Conservation (phyloP, 306 rosid genomes). For the Oxytropis ochrocephala region DNA sequence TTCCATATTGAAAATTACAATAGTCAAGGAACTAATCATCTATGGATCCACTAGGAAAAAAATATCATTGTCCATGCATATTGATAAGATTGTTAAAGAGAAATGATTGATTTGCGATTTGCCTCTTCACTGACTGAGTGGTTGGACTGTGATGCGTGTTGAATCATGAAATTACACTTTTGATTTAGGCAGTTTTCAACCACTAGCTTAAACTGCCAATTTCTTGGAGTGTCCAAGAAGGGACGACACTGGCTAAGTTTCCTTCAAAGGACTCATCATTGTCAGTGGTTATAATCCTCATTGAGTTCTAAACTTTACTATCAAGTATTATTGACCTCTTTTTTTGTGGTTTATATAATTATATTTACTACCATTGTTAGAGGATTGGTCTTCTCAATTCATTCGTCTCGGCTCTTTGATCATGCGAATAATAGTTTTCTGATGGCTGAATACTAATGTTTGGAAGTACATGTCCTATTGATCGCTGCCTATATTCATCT, state of each 20-base stretch:
- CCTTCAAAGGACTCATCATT: constrained; percentile 3
- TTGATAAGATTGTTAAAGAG: neutral
- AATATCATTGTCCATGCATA: constrained; percentile 1
- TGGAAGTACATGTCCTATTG: neutral
- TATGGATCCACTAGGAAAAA: neutral
- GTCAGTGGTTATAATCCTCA: constrained; percentile 1
- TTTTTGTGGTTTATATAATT: neutral
- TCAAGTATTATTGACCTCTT: neutral
- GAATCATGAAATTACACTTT: neutral
- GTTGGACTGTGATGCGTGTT: neutral
- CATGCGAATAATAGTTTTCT: neutral
- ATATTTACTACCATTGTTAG: neutral
- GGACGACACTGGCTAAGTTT: neutral
- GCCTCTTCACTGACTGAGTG: neutral
- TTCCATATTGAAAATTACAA: neutral
- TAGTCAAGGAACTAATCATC: neutral
- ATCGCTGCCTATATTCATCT: neutral
- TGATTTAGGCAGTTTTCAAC: neutral
- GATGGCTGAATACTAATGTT: neutral
- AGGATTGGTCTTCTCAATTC: neutral
- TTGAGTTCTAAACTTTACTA: neutral
- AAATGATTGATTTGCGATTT: neutral
- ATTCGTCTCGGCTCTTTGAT: constrained; percentile 7
- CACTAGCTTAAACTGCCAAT: neutral
- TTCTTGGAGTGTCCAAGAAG: neutral